Base-by-base conservation (phyloP, 2,329 filamentous ascomycete genomes). In the Stagonosporopsis tanaceti region DNA sequence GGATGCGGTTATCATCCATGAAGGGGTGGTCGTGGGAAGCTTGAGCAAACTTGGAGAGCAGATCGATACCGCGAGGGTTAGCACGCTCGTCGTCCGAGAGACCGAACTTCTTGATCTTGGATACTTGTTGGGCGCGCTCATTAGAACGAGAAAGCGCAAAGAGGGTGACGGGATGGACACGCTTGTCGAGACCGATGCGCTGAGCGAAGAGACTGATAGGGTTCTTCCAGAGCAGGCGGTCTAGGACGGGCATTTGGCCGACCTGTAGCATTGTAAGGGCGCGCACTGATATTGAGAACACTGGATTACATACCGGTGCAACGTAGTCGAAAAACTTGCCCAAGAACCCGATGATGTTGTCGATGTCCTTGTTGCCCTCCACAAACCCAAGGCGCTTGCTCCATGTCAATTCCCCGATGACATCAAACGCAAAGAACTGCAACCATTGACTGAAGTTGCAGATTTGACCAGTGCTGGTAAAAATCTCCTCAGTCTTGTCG, bases 401-500 rank as follows among this genome's bases (percentile, higher is more conserved):
- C 77, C 91, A 93, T 0, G 89, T 92, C 67, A 93, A 85, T 60
- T 91, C 87, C 6, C 89, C 89, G 60, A 92, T 92, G 14, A 93
- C 90, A 69, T 93, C 91, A 67, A 93, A 93, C 0, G 91, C 91
- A 65, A 91, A 93, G 71, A 88, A 93, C 68, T 93, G 90, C 55
- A 93, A 78, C 90, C 90, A 93, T 55, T 82, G 80, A 1, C 86
- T 85, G 53, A 92, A 89, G 68, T 91, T 85, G 67, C 87, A 90
- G 24, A 76, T 76, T 27, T 64, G 60, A 12, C 78, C 76, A 0
- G 77, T 77, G 4, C 71, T 71, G 9, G 76, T 76, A 63, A 78
- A 83, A 30, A 78, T 66, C 22, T 74, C 67, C 41, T 78, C 69
- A 2, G 80, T 82, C 60, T 79, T 77, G 54, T 79, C 75, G 40